Evolutionary conservation across 2,329 filamentous ascomycete species (phyloP), one percentile per base, ranked within the genome.

Genomic region (Botryotinia narcissicola): DNA sequence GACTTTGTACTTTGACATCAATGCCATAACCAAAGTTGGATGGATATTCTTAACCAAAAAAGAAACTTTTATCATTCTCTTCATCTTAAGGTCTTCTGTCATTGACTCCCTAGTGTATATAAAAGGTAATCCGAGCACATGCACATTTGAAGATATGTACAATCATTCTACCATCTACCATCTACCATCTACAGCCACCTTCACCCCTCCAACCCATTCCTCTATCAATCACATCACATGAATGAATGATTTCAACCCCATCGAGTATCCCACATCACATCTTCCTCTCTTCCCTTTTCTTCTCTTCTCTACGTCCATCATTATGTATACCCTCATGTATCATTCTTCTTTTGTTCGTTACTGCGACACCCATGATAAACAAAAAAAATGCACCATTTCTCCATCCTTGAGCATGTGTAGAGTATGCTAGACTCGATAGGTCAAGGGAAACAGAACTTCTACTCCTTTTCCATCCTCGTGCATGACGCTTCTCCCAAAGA

Each of bases 381-480:
- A 2, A 62, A 14, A 32, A 32, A n/a, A 40, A 62, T 40, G 59
- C 40, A 46, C 46, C 25, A 35, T 32, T 10, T 46, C 40, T 20
- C n/a, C 20, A 46, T 35, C 44, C 62, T n/a, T 35, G 29, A 51
- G 10, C 46, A 42, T 57, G 35, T 57, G 48, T 29, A 69, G 25
- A 57, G 16, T 3, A 32, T 32, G 35, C 32, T 42, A 22, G 35
- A 32, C 35, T 69, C 35, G 35, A 69, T 69, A 69, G 66, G 48
- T 48, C 14, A 16, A 29, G 22, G 18, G 29, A 32, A 29, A 16
- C 48, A 57, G 32, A 54, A 29, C n/a, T 16, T 40, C 66, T 25
- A 32, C 42, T 70, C 67, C 67, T 35, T 32, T 70, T 59, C 51
- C 25, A 70, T 70, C 51, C 37, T 59, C 51, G 18, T 70, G 67